phyloP scores from a whole-genome alignment of 345 rosid species.

The Euphorbia pulcherrima region DNA sequence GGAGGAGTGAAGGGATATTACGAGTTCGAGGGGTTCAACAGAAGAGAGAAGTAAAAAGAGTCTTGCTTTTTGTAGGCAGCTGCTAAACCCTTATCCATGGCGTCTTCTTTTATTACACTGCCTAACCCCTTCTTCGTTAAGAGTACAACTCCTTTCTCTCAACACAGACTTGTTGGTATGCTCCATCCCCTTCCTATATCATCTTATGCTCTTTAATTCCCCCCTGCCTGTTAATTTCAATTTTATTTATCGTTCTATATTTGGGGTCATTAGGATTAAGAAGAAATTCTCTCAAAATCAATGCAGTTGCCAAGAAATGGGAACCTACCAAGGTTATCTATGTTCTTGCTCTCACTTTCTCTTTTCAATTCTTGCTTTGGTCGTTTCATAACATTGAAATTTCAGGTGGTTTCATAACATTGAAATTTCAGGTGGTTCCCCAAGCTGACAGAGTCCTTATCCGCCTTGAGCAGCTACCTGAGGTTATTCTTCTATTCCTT shows the following conservation, averaged over 20 bases:
- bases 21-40: background rate
- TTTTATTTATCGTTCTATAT: too few relatives aligned
- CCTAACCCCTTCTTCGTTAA: conserved; percentile 40
- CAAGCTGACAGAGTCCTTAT: conserved; percentile 90
- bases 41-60: too few relatives aligned
- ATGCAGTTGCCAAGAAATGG: conserved; percentile 65
- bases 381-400: conserved; percentile 6
- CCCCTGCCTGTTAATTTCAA: too few relatives aligned
- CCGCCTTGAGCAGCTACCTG: conserved; percentile 73
- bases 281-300: conserved; percentile 49
- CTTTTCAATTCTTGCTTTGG: background rate
- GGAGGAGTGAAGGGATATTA: background rate
- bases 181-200: background rate
- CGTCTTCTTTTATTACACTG: conserved; percentile 47
- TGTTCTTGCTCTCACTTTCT: background rate
- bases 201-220: background rate
- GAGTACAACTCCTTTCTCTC: conserved; percentile 30
- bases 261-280: conserved; percentile 36
- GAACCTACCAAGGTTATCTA: conserved; percentile 67
- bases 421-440: conserved; percentile 66
- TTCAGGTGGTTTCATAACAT: conserved; percentile 45
- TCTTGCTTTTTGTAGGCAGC: background rate
- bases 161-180: conserved; percentile 37
- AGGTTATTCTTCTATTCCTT: conserved; percentile 36
- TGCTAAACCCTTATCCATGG: conserved; percentile 35